phyloP scores from a whole-genome alignment of 805 yeast genomes.

The Ogataea trehalophila region DNA sequence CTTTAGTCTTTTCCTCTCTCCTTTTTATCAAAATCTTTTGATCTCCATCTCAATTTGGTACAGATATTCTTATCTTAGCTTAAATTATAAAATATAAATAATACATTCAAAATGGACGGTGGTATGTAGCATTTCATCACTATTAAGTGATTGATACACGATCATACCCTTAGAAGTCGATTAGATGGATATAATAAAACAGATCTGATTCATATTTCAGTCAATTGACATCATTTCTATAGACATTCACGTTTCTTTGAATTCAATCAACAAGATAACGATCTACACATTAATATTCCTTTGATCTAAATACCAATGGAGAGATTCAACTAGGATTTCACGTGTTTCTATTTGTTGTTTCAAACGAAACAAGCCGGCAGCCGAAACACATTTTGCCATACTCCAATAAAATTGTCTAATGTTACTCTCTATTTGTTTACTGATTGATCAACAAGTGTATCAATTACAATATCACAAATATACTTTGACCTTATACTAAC shows the following conservation, averaged over 20 bases:
- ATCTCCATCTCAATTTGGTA: conserved; percentile 4
- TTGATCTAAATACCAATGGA: too few relatives aligned
- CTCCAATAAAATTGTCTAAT: too few relatives aligned
- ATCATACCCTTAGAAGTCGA: not conserved
- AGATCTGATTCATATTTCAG: not conserved
- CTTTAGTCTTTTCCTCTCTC: conserved; percentile 1
- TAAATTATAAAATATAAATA: conserved; percentile 7
- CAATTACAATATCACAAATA: not conserved
- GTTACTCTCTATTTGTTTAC: too few relatives aligned
- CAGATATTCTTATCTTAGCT: conserved; percentile 1
- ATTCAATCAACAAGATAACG: too few relatives aligned
- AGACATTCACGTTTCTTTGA: too few relatives aligned
- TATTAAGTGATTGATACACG: not conserved
- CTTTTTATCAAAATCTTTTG: conserved; percentile 12
- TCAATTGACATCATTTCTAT: too few relatives aligned
- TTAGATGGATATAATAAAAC: not conserved
- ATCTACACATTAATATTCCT: too few relatives aligned
- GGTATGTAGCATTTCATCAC: conserved; percentile 37
- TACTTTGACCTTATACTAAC: conserved; percentile 25
- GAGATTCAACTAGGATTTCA: too few relatives aligned
- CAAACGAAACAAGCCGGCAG: too few relatives aligned
- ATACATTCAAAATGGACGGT: conserved; percentile 48
- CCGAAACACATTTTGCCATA: too few relatives aligned
- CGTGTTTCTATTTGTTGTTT: too few relatives aligned
- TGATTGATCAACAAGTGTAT: not conserved